Conservation (phyloP, 768 basidiomycete species). For the Serendipita indica region DNA sequence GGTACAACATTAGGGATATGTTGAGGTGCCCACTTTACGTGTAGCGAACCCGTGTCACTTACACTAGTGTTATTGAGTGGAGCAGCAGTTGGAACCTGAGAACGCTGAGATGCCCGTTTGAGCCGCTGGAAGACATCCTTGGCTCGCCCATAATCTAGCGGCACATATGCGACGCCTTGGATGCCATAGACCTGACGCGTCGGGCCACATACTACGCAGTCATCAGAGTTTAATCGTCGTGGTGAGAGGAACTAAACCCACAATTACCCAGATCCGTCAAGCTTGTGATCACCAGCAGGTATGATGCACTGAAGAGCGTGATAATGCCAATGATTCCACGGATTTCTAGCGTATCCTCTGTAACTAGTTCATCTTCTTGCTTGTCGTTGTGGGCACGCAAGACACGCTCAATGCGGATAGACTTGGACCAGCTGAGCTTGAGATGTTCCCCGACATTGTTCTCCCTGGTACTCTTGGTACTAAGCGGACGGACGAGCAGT, state of each 20-base stretch:
- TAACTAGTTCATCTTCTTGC: constrained; percentile 12
- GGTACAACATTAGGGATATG: not conserved
- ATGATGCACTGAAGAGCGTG: no score
- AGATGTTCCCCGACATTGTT: no score
- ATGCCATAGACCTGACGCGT: constrained; percentile 48
- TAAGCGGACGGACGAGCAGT: not conserved
- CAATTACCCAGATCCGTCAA: constrained; percentile 48
- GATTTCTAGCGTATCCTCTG: constrained; percentile 12
- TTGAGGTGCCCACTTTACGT: constrained; percentile 1
- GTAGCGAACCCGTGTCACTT: not conserved
- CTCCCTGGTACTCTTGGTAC: no score
- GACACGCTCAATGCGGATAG: no score
- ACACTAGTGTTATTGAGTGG: not conserved
- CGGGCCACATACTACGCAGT: constrained; percentile 43
- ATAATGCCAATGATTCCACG: constrained; percentile 6
- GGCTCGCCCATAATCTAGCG: constrained; percentile 53
- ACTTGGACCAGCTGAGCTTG: no score
- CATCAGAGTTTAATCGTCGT: not conserved
- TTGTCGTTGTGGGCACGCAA: no score
- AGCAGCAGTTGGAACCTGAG: not conserved
- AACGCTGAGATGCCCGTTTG: not conserved
- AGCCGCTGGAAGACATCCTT: constrained; percentile 36
- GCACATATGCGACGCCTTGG: constrained; percentile 55
- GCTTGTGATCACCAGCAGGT: constrained; percentile 57
- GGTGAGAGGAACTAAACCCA: constrained; percentile 20